A percentile compares a stretch with the other conserved stretches of the same genome.
phyloP scores from a whole-genome alignment of 306 rosid species.

The Gleditsia sinensis region DNA sequence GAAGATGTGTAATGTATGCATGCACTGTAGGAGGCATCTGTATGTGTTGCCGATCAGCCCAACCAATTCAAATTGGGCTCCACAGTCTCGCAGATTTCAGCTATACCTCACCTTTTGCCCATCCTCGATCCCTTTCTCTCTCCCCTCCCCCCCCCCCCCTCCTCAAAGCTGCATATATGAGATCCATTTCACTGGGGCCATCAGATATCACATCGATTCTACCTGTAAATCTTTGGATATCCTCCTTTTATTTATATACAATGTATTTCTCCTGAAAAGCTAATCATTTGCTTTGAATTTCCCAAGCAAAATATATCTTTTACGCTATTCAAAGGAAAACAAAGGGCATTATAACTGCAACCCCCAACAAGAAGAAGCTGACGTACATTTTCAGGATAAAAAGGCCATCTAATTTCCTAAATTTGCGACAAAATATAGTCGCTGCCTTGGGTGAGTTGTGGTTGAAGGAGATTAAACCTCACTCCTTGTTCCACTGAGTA shows the following conservation, averaged over 20 bases:
- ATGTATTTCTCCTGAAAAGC: conserved; percentile 31
- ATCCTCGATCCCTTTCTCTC: conserved; percentile 12
- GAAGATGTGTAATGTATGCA: conserved; percentile 30
- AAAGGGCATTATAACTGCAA: no score
- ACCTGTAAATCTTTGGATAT: conserved; percentile 24
- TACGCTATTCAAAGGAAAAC: no score
- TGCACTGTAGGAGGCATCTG: conserved; percentile 50
- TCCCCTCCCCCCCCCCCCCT: conserved; percentile 5
- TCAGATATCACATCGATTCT: conserved; percentile 40
- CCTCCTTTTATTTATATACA: neutral
- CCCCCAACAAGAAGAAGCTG: conserved; percentile 55
- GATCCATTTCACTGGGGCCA: conserved; percentile 53
- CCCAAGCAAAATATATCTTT: no score
- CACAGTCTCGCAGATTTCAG: conserved; percentile 46
- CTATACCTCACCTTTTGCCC: conserved; percentile 33
- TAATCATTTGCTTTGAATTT: conserved; percentile 73
- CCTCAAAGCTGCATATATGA: conserved; percentile 54
- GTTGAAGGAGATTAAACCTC: neutral
- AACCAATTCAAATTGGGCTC: conserved; percentile 54
- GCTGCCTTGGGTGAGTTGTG: neutral
- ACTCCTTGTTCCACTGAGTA: neutral
- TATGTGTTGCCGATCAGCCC: conserved; percentile 48
- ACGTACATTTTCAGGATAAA: conserved; percentile 42
- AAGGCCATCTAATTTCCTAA: conserved; percentile 37
- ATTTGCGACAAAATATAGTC: conserved; percentile 29